Evolutionary conservation across 768 basidiomycete species (phyloP).

Genomic region (Antrodiella citrinella): DNA sequence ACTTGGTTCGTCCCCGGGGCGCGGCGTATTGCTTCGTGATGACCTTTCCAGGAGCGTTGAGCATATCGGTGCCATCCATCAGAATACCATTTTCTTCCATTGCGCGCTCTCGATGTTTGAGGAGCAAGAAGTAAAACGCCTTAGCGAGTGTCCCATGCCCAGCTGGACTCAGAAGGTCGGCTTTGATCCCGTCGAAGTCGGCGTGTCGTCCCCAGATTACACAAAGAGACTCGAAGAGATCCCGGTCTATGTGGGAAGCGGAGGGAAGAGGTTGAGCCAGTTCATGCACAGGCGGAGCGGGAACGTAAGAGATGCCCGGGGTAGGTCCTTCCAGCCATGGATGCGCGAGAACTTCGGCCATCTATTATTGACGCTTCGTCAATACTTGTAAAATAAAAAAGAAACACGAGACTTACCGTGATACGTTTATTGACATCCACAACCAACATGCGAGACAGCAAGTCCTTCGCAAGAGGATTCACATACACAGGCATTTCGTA

Average conservation of each 20-base stretch:
- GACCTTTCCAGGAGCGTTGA: conserved; percentile 20
- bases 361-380: conserved; percentile 39
- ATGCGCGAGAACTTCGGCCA: conserved; percentile 77
- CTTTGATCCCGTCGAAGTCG: conserved; percentile 46
- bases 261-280: conserved; percentile 66
- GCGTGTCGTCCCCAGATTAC: conserved; percentile 80
- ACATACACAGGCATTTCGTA: conserved; percentile 79
- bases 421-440: conserved; percentile 78
- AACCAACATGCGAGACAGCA: conserved; percentile 81
- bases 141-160: conserved; percentile 73
- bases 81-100: conserved; percentile 47
- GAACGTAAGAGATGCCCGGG: conserved; percentile 37
- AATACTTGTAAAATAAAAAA: too few species aligned
- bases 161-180: conserved; percentile 61
- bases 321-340: conserved; percentile 67
- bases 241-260: conserved; percentile 62
- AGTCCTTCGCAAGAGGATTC: conserved; percentile 76
- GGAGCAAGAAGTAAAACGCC: conserved; percentile 81
- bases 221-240: conserved; percentile 69
- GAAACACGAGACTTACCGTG: conserved; percentile 63
- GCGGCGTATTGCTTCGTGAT: conserved; percentile 36
- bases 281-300: conserved; percentile 30
- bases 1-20: conserved; percentile 25
- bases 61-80: conserved; percentile 25
- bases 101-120: conserved; percentile 62